phyloP scores from a whole-genome alignment of 805 yeast genomes.

The Myxozyma nipponensis region DNA sequence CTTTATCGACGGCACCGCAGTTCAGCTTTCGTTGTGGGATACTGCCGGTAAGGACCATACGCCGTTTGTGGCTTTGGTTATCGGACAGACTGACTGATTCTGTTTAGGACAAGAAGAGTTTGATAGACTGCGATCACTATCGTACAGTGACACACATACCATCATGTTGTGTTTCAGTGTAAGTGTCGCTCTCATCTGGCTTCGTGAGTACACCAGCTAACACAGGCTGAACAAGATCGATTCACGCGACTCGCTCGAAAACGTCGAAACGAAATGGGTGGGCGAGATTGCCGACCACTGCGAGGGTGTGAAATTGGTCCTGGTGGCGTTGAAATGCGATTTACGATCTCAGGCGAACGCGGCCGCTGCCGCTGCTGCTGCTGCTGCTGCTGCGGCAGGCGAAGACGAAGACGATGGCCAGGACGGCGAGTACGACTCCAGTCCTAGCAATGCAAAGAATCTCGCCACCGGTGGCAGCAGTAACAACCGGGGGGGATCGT shows the following conservation, averaged over 20 bases:
- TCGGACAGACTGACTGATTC: neutral
- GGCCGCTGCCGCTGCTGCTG: neutral
- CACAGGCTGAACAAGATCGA: slow-evolving; percentile 60
- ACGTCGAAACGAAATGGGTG: slow-evolving; percentile 94
- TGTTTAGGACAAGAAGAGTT: slow-evolving; percentile 77
- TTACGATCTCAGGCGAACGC: slow-evolving; percentile 62
- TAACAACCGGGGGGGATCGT: slow-evolving; percentile 36
- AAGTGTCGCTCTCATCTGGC: neutral
- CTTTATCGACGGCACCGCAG: slow-evolving; percentile 88
- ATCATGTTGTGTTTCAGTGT: slow-evolving; percentile 81
- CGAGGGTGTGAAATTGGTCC: slow-evolving; percentile 88
- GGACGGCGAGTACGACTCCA: slow-evolving; percentile 33
- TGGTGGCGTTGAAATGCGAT: slow-evolving; percentile 94
- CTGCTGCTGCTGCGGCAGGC: slow-evolving; percentile 6
- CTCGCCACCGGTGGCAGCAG: slow-evolving; percentile 32
- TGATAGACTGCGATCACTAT: slow-evolving; percentile 85
- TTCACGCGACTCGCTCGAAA: slow-evolving; percentile 88
- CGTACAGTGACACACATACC: slow-evolving; percentile 94
- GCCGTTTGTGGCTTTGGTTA: neutral
- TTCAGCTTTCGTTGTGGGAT: slow-evolving; percentile 93
- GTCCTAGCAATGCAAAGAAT: slow-evolving; percentile 28
- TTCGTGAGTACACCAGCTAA: neutral
- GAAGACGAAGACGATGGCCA: slow-evolving; percentile 34
- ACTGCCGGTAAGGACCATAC: slow-evolving; percentile 67
- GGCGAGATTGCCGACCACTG: slow-evolving; percentile 96